A percentile compares a stretch with the other conserved stretches of the same genome.
Conservation (phyloP, 192 early-diverging fungal genomes). For the Thamnidium elegans region DNA sequence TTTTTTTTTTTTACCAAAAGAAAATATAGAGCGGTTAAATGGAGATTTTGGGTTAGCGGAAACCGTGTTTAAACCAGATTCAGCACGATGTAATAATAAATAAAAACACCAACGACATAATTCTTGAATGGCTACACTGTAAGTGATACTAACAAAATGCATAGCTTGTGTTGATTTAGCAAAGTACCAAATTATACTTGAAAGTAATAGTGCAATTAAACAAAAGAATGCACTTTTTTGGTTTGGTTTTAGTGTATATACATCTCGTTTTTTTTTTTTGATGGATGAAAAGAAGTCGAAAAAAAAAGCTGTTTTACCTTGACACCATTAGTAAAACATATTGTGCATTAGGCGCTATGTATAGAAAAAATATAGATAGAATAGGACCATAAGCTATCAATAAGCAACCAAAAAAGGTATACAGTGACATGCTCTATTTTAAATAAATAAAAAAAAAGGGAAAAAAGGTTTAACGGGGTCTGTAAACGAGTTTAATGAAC, state of each 20-base stretch:
- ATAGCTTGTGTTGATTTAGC: constrained; percentile 38
- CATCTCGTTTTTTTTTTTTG: not conserved
- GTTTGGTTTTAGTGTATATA: no score
- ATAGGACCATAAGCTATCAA: constrained; percentile 75
- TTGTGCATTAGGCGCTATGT: constrained; percentile 64
- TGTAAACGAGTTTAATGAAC: not conserved
- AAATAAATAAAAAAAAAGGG: not conserved
- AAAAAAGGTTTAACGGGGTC: not conserved
- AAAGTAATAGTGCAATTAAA: constrained; percentile 67
- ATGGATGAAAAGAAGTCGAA: no score
- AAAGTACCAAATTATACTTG: constrained; percentile 73
- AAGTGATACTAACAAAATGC: constrained; percentile 50
- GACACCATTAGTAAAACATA: constrained; percentile 70
- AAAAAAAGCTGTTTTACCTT: constrained; percentile 52
- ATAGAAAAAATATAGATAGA: constrained; percentile 67
- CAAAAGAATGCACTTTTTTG: constrained; percentile 75
- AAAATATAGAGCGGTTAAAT: constrained; percentile 59
- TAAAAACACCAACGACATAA: constrained; percentile 64
- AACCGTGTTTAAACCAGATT: constrained; percentile 60
- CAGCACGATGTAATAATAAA: constrained; percentile 57
- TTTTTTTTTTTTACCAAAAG: no score
- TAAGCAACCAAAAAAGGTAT: constrained; percentile 71
- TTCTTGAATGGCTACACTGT: constrained; percentile 67
- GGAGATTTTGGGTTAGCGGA: constrained; percentile 60
- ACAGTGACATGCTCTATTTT: constrained; percentile 49